phyloP scores from a whole-genome alignment of 2,329 filamentous ascomycete species.

The Trichoderma endophyticum region DNA sequence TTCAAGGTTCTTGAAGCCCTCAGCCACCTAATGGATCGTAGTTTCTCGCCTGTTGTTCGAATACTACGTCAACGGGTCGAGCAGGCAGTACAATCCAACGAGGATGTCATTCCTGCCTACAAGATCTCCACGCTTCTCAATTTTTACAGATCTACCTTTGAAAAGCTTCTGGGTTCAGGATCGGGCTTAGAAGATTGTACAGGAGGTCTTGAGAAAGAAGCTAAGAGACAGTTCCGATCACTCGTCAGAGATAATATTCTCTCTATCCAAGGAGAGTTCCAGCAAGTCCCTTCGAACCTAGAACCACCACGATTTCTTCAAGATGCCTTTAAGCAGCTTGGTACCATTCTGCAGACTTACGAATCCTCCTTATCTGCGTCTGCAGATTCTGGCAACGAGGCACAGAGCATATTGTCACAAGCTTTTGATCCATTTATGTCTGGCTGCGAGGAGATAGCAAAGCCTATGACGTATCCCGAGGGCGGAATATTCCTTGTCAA shows the following conservation, averaged over 20 bases:
- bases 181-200: conserved; percentile 70
- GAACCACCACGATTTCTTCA: conserved; percentile 75
- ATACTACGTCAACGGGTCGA: conserved; percentile 88
- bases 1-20: conserved; percentile 83
- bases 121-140: conserved; percentile 83
- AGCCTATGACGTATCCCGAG: conserved; percentile 55
- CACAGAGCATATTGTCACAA: conserved; percentile 71
- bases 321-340: conserved; percentile 75
- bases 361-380: conserved; percentile 71
- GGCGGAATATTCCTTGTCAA: conserved; percentile 71
- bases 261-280: conserved; percentile 68
- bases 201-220: conserved; percentile 66
- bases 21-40: conserved; percentile 80
- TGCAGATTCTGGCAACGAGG: conserved; percentile 61
- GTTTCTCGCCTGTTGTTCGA: conserved; percentile 75
- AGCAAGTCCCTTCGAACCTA: conserved; percentile 68
- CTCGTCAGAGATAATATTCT: conserved; percentile 78
- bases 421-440: conserved; percentile 83
- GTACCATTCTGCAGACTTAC: conserved; percentile 78
- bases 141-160: conserved; percentile 86
- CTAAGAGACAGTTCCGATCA: conserved; percentile 76
- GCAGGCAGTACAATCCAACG: conserved; percentile 87
- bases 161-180: conserved; percentile 68
- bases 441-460: conserved; percentile 68
- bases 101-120: conserved; percentile 84